A percentile compares a stretch with the other conserved stretches of the same genome.
Evolutionary conservation across 306 rosid species (phyloP).

Genomic region (Styphnolobium japonicum): DNA sequence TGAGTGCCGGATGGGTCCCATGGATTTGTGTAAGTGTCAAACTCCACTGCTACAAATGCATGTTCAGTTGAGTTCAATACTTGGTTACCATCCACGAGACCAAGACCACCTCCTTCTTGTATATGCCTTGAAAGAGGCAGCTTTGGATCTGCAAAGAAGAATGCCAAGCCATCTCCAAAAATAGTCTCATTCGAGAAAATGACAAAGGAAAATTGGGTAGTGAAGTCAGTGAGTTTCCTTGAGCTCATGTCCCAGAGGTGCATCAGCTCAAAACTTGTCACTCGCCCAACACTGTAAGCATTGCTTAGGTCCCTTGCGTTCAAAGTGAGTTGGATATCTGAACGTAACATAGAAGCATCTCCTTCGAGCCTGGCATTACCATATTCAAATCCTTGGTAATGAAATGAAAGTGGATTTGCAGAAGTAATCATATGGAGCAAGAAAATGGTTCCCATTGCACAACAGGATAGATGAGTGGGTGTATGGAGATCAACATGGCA

Average conservation of each 20-base stretch:
- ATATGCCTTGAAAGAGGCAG: conserved; percentile 5
- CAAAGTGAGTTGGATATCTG: conserved; percentile 28
- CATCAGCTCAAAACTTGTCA: conserved; percentile 18
- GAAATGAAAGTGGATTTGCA: conserved; percentile 21
- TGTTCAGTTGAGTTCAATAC: conserved; percentile 1
- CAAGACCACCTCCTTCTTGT: conserved; percentile 37
- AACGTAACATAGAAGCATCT: conserved; percentile 7
- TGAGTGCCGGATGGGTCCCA: conserved; percentile 31
- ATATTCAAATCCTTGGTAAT: conserved; percentile 10
- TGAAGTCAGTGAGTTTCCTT: conserved; percentile 35
- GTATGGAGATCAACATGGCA: not conserved
- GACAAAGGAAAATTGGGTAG: conserved; percentile 44
- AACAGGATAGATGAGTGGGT: not conserved
- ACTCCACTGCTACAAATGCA: conserved; percentile 43
- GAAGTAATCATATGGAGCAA: not conserved
- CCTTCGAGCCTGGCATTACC: conserved; percentile 22
- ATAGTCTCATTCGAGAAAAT: not conserved
- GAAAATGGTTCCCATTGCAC: conserved; percentile 9
- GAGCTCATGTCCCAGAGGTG: conserved; percentile 43
- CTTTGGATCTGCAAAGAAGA: conserved; percentile 43
- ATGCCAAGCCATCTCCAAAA: conserved; percentile 50
- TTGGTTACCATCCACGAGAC: conserved; percentile 28
- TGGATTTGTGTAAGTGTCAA: conserved; percentile 33
- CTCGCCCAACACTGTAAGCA: conserved; percentile 37
- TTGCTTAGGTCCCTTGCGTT: not conserved